Evolutionary conservation across 2,329 filamentous ascomycete genomes (phyloP).

Genomic region (Cladorrhinum sp.): DNA sequence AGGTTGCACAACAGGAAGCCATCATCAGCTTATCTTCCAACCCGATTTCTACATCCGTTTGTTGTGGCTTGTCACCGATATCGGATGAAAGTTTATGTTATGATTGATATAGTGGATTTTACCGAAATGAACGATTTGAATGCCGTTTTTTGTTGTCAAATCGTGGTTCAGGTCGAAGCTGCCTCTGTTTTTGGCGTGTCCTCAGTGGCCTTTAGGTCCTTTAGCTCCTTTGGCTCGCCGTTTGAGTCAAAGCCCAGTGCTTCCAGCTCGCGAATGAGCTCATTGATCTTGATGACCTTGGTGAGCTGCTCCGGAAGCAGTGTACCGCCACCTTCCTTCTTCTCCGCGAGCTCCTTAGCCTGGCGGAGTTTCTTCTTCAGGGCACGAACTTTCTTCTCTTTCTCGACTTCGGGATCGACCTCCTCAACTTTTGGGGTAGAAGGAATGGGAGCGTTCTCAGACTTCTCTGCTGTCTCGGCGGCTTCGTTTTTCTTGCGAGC

Average conservation of each 20-base stretch:
- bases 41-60: neutral
- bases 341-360: slow-evolving; percentile 82
- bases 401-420: slow-evolving; percentile 69
- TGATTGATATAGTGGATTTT: no score
- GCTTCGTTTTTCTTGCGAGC: slow-evolving; percentile 53
- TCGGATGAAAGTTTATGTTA: neutral
- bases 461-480: slow-evolving; percentile 61
- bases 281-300: slow-evolving; percentile 96
- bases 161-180: neutral
- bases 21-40: neutral
- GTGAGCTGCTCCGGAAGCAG: slow-evolving; percentile 92
- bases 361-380: slow-evolving; percentile 94
- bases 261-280: slow-evolving; percentile 85
- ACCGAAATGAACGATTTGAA: no score
- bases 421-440: slow-evolving; percentile 40
- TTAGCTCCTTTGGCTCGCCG: slow-evolving; percentile 58
- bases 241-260: slow-evolving; percentile 79
- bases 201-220: slow-evolving; percentile 13
- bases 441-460: slow-evolving; percentile 38
- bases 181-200: neutral
- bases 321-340: slow-evolving; percentile 81
- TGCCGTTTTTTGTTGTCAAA: neutral
- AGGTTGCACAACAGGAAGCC: neutral
- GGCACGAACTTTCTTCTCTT: slow-evolving; percentile 88
- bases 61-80: neutral